Base-by-base conservation (phyloP, 75 land plant species). In the Selaginella moellendorffii region DNA sequence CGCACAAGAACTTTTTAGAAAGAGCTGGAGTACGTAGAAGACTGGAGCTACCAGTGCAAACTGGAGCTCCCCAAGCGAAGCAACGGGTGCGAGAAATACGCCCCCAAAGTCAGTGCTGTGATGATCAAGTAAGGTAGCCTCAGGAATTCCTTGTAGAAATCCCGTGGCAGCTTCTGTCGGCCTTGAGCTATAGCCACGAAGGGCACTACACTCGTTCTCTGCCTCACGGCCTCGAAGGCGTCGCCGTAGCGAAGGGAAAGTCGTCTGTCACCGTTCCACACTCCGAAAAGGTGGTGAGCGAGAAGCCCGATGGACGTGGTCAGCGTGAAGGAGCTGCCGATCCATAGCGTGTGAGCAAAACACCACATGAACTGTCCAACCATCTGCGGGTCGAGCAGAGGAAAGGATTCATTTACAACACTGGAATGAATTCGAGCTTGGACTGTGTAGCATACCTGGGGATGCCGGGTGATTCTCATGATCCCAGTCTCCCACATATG, bases 331-430 rank as follows among this genome's bases (percentile, higher is more conserved):
- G 98, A 81, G 74, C 82, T 88, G 19, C 89, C 98, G 20, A 88
- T 85, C 98, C 98, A 92, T 1, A 92, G 53, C 0, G 87, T 88
- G 68, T 92, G 98, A 59, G 96, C 98, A 46, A 85, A 22, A 69
- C 98, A 92, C 98, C 98, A 92, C 1, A 92, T 74, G 26, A 92
- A 81, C 68, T 92, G 98, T 63, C 98, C 98, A 63, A 85, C 98
- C 98, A 92, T 88, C 96, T 92, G 69, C 51, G 18, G 51, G 51
- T 10, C 51, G 18, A 10, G 51, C n/a, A n/a, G n/a, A n/a, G n/a
- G n/a, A n/a, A n/a, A n/a, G n/a, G n/a, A n/a, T n/a, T n/a, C n/a
- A n/a, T n/a, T n/a, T n/a, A n/a, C n/a, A n/a, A n/a, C n/a, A n/a
- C n/a, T n/a, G n/a, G n/a, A n/a, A n/a, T n/a, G n/a, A n/a, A n/a